Percentiles rank a stretch among this genome's conserved stretches.
Evolutionary conservation across 805 yeast species (phyloP).

Genomic region (Lipomyces kockii): DNA sequence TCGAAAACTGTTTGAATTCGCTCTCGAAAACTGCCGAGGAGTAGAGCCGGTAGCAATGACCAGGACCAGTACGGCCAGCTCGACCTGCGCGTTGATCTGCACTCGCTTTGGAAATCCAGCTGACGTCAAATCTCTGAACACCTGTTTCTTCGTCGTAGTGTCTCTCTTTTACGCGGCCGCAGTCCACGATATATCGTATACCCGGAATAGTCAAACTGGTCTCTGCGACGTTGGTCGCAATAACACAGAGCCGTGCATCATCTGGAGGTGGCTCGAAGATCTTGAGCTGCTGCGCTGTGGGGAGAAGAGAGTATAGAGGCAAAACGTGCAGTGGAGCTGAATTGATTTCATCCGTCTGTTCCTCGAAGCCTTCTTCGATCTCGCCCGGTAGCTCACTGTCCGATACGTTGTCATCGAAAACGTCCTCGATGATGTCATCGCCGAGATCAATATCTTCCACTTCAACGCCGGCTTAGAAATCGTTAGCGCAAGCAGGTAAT

Average conservation of each 20-base stretch:
- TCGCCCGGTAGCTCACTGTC: slow-evolving; percentile 51
- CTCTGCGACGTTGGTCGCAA: slow-evolving; percentile 97
- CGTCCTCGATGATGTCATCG: slow-evolving; percentile 26
- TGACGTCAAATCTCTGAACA: slow-evolving; percentile 88
- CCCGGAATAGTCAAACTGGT: slow-evolving; percentile 97
- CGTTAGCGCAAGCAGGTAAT: background rate
- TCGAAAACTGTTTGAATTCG: slow-evolving; percentile 78
- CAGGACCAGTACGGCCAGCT: slow-evolving; percentile 99
- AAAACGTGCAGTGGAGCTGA: slow-evolving; percentile 83
- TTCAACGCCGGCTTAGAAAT: slow-evolving; percentile 52
- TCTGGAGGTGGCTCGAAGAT: slow-evolving; percentile 85
- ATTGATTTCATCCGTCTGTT: slow-evolving; percentile 50
- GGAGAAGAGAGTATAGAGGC: slow-evolving; percentile 88
- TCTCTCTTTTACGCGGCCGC: slow-evolving; percentile 92
- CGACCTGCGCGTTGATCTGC: slow-evolving; percentile 95
- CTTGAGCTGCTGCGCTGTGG: slow-evolving; percentile 94
- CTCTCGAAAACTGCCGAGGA: slow-evolving; percentile 93
- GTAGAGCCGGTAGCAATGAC: slow-evolving; percentile 89
- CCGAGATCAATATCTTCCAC: slow-evolving; percentile 81
- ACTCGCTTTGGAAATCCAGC: slow-evolving; percentile 93
- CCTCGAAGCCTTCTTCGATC: slow-evolving; percentile 71
- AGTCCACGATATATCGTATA: slow-evolving; percentile 89
- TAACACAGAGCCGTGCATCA: slow-evolving; percentile 85
- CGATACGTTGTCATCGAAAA: slow-evolving; percentile 40
- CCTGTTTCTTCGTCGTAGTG: slow-evolving; percentile 80